Evolutionary conservation across 2,329 filamentous ascomycete species (phyloP).

Genomic region (Apiospora hydei): DNA sequence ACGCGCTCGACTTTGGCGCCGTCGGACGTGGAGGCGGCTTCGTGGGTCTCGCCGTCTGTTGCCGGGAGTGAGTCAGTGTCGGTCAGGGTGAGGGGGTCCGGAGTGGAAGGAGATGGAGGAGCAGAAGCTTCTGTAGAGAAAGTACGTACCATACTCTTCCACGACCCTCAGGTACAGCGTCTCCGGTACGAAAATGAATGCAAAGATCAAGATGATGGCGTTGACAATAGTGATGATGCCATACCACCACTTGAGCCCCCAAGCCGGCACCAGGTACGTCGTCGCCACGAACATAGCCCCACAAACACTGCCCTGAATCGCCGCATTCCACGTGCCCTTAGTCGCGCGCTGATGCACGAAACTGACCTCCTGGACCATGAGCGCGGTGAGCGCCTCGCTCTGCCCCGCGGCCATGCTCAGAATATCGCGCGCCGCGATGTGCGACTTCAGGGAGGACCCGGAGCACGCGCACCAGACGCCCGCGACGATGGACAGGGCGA

Average conservation of each 20-base stretch:
- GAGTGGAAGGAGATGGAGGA: neutral
- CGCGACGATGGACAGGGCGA: conserved; percentile 37
- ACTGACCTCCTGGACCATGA: conserved; percentile 36
- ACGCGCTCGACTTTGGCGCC: conserved; percentile 24
- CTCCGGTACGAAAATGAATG: conserved; percentile 32
- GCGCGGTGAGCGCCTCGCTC: conserved; percentile 38
- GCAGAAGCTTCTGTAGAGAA: neutral
- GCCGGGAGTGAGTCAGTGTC: neutral
- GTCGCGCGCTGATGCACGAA: conserved; percentile 34
- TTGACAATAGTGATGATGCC: conserved; percentile 33
- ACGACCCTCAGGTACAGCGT: conserved; percentile 31
- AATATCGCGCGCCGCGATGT: conserved; percentile 40
- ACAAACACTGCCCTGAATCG: conserved; percentile 30
- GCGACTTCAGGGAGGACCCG: conserved; percentile 31
- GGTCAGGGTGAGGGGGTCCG: neutral
- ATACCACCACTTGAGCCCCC: conserved; percentile 35
- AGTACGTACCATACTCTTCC: conserved; percentile 25
- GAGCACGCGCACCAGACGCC: conserved; percentile 37
- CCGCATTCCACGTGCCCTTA: conserved; percentile 32
- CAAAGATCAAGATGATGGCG: conserved; percentile 26
- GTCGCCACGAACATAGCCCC: conserved; percentile 33
- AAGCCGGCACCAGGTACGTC: conserved; percentile 31
- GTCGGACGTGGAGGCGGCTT: conserved; percentile 12
- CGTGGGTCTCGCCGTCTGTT: conserved; percentile 23
- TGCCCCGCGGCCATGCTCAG: conserved; percentile 43